These are phyloP conservation scores for Gomphus bonarii DNA, from an alignment of 1,284 basidiomycete genomes.

Conservation along the genomic window DNA sequence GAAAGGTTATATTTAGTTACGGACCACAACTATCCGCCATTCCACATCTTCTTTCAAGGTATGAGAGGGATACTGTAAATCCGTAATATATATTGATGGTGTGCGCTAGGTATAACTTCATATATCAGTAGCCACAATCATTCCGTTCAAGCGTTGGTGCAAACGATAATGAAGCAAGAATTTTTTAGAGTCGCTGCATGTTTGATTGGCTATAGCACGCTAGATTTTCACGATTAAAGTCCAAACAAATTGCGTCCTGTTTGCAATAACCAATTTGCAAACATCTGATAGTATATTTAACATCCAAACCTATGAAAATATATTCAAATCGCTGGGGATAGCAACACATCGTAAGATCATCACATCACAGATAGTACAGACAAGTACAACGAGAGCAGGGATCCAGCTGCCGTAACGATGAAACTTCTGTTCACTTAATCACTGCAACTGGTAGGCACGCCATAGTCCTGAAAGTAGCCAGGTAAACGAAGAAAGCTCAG, in stretches of 20 bases:
- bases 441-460: background rate
- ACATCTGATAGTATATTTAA: background rate
- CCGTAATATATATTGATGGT: background rate
- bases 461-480: slow-evolving; percentile 1
- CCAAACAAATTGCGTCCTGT: background rate
- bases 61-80: slow-evolving; percentile 20
- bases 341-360: background rate
- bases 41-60: slow-evolving; percentile 88
- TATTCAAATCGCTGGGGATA: background rate
- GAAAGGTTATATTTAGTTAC: slow-evolving; percentile 35
- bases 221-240: too few relatives aligned
- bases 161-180: background rate
- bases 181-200: background rate
- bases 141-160: background rate
- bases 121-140: slow-evolving; percentile 39
- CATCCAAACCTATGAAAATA: background rate
- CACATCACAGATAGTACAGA: background rate
- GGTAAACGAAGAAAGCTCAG: background rate
- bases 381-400: background rate
- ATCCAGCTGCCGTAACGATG: background rate
- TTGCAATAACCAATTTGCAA: background rate
- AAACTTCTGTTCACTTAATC: background rate
- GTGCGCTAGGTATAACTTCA: slow-evolving; percentile 49
- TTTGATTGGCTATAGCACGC: background rate
- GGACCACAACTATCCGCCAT: slow-evolving; percentile 92